A percentile compares a stretch with the other conserved stretches of the same genome.
phyloP scores from a whole-genome alignment of 495 filamentous ascomycete genomes.

The Trichoderma asperelloides region DNA sequence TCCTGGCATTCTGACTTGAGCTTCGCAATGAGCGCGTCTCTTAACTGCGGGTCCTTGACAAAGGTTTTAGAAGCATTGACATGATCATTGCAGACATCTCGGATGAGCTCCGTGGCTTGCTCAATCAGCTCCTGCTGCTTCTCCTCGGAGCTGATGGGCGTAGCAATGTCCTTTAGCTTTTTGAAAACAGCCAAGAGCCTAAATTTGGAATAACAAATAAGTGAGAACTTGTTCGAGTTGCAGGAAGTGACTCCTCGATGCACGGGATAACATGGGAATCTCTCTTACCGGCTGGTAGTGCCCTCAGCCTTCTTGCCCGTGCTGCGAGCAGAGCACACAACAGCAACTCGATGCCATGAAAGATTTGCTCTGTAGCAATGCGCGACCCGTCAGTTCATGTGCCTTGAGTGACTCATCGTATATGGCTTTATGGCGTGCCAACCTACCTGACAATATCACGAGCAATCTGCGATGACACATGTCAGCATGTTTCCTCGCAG shows the following conservation, averaged over 20 bases:
- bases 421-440: too few relatives aligned
- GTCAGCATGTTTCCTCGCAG: not conserved
- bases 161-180: conserved; percentile 59
- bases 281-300: conserved; percentile 85
- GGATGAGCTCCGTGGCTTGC: conserved; percentile 60
- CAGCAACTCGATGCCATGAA: conserved; percentile 59
- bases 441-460: conserved; percentile 65
- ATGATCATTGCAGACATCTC: conserved; percentile 68
- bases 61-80: conserved; percentile 53
- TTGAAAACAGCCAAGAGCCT: conserved; percentile 50
- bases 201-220: not conserved
- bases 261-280: not conserved
- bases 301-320: conserved; percentile 83
- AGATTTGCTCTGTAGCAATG: conserved; percentile 51
- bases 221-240: conserved; percentile 6
- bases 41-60: conserved; percentile 52
- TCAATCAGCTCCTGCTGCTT: conserved; percentile 58
- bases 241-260: not conserved
- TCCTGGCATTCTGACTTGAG: conserved; percentile 66
- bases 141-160: conserved; percentile 52
- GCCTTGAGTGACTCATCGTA: not conserved
- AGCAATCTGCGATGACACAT: conserved; percentile 45
- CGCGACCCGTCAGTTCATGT: not conserved
- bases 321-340: conserved; percentile 90
- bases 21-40: conserved; percentile 44